Evolutionary conservation across 1,284 basidiomycete species (phyloP), one percentile per base, ranked within the genome.

Genomic region (Cryptococcus deneoformans): DNA sequence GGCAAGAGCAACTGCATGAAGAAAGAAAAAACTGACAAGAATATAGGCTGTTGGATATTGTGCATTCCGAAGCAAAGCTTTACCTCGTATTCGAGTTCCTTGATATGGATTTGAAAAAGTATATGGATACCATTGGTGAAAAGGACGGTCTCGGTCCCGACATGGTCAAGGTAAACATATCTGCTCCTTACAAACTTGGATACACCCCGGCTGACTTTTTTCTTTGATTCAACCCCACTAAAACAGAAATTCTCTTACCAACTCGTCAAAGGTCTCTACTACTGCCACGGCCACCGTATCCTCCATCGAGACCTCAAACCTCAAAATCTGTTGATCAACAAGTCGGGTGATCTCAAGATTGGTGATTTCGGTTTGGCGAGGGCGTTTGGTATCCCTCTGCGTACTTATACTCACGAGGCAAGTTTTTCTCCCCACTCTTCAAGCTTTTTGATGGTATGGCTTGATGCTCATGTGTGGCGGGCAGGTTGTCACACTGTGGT

Each of bases 81-180:
- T 91, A 98, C 69, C 90, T 99, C 61, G 96, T 99, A 60, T 98
- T 99, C 76, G 96, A 99, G 78, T 99, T 87, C 76, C 96, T 96
- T 79, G 96, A 99, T 73, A 89, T 94, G 77, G 96, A 99, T 79
- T 82, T 99, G 56, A 99, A 99, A 80, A 93, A 94, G 75, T 99
- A 98, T 79, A 99, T 99, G 96, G 96, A 99, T 78, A 88, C 92
- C 39, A 89, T 98, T 67, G 96, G 96, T 52, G 92, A 97, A 64
- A 87, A 92, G 58, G 93, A 95, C 57, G 94, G 96, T 9, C 85
- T 99, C 46, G 92, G 95, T 57, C 90, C 92, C 1, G 83, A 84
- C 58, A 93, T 91, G n/a, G 93, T 98, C 62, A 88, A 92, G 64
- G 76, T 94, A 87, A 71, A 98, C 20, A 20, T 20, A 20, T 20